Percentiles rank a stretch among this genome's conserved stretches.
These are phyloP conservation scores for Peronospora farinosa DNA, from an alignment of 352 stramenopile genomes.

Conservation along the genomic window DNA sequence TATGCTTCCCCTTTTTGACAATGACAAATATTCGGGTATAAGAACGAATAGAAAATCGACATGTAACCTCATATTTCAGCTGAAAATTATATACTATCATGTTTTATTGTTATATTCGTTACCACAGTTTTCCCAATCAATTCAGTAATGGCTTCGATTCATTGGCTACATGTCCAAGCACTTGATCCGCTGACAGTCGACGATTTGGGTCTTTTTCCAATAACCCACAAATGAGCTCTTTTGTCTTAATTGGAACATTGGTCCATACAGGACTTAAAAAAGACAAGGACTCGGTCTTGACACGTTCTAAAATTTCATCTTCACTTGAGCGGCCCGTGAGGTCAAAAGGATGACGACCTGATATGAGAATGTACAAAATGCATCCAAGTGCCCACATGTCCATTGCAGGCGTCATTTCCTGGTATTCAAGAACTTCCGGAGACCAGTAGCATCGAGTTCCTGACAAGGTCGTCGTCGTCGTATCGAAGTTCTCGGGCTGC, in stretches of 20 bases:
- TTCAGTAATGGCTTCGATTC: slow-evolving; percentile 21
- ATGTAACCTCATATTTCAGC: too few relatives aligned
- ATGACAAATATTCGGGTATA: too few relatives aligned
- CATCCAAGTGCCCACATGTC: slow-evolving; percentile 87
- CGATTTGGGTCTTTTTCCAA: slow-evolving; percentile 62
- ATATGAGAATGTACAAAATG: slow-evolving; percentile 85
- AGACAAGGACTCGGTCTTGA: slow-evolving; percentile 42
- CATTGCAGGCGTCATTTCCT: slow-evolving; percentile 65
- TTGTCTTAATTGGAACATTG: slow-evolving; percentile 42
- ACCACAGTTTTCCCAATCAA: not conserved
- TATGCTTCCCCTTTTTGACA: too few relatives aligned
- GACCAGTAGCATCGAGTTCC: slow-evolving; percentile 84
- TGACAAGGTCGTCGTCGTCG: slow-evolving; percentile 33
- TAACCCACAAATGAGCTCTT: slow-evolving; percentile 58
- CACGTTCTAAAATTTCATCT: slow-evolving; percentile 62
- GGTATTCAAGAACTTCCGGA: slow-evolving; percentile 55
- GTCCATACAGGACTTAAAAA: slow-evolving; percentile 57
- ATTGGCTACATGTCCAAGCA: slow-evolving; percentile 39
- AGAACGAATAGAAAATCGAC: too few relatives aligned
- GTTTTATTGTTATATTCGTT: too few relatives aligned
- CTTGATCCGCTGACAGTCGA: slow-evolving; percentile 46
- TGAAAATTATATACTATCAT: too few relatives aligned
- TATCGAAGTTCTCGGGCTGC: slow-evolving; percentile 16
- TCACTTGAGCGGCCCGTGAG: slow-evolving; percentile 69
- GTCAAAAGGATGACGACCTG: slow-evolving; percentile 83